These are phyloP conservation scores for Glaciozyma martinii DNA, from an alignment of 768 basidiomycete genomes.

Conservation along the genomic window DNA sequence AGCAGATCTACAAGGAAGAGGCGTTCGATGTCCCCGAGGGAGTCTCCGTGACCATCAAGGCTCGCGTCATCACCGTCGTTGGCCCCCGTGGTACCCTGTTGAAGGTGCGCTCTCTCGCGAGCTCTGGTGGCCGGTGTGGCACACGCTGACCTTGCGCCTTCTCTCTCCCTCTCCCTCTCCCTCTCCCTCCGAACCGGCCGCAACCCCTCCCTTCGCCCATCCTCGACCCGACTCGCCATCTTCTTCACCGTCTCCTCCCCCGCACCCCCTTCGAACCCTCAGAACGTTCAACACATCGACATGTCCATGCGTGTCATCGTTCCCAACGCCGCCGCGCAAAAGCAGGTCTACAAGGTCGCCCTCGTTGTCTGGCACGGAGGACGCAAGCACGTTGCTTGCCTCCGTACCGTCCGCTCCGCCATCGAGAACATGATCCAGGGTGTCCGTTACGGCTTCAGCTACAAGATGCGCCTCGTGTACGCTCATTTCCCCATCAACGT, in stretches of 20 bases:
- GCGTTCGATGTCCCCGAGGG: constrained; percentile 78
- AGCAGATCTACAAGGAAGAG: constrained; percentile 47
- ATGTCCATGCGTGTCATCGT: constrained; percentile 60
- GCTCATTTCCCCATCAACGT: constrained; percentile 99
- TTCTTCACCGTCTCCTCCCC: background rate
- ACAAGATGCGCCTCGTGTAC: constrained; percentile 99
- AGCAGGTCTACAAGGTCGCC: constrained; percentile 54
- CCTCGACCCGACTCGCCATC: background rate
- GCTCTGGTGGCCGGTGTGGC: background rate
- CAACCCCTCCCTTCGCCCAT: background rate
- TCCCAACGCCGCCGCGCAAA: constrained; percentile 50
- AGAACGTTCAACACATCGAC: constrained; percentile 78
- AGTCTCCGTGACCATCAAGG: constrained; percentile 78
- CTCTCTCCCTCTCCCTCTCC: background rate
- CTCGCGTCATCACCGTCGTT: constrained; percentile 79
- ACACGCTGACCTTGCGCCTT: background rate
- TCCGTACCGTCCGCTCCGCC: constrained; percentile 87
- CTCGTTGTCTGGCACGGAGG: constrained; percentile 97
- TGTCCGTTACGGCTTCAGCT: constrained; percentile 97
- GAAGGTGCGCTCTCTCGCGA: constrained; percentile 43
- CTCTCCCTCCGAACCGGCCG: background rate
- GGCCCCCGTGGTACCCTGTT: constrained; percentile 87
- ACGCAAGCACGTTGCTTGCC: constrained; percentile 96
- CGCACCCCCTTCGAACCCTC: background rate
- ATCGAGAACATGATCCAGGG: constrained; percentile 97